A percentile compares a stretch with the other conserved stretches of the same genome.
phyloP scores from a whole-genome alignment of 2,329 filamentous ascomycete species.

The Epichloe sp. region DNA sequence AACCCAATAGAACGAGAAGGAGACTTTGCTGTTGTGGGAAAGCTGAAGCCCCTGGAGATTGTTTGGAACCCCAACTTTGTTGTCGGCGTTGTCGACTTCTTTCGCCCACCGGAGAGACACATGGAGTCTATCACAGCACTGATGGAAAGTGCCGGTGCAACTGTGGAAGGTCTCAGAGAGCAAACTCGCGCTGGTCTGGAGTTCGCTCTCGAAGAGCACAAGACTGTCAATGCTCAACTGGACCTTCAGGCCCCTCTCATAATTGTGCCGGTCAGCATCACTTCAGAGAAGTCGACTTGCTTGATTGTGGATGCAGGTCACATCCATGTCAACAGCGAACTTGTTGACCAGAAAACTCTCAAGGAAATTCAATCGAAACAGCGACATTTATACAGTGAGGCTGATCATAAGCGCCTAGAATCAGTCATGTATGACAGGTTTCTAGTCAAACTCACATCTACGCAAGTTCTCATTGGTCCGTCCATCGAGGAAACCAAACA shows the following conservation, averaged over 20 bases:
- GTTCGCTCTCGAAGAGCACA: conserved; percentile 94
- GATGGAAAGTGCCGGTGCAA: conserved; percentile 90
- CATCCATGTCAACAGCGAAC: conserved; percentile 82
- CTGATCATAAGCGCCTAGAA: conserved; percentile 79
- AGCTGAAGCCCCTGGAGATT: conserved; percentile 89
- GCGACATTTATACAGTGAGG: conserved; percentile 70
- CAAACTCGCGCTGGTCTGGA: conserved; percentile 93
- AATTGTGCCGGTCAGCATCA: conserved; percentile 90
- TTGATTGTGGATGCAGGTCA: conserved; percentile 94
- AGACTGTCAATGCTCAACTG: conserved; percentile 91
- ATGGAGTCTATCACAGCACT: conserved; percentile 97
- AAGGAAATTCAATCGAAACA: conserved; percentile 86
- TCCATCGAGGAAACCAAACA: conserved; percentile 82
- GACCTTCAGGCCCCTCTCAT: conserved; percentile 93
- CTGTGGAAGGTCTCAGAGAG: conserved; percentile 85
- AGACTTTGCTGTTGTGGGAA: conserved; percentile 79
- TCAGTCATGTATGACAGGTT: conserved; percentile 98
- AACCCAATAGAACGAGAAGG: conserved; percentile 89
- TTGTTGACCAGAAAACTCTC: conserved; percentile 88
- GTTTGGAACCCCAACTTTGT: conserved; percentile 95
- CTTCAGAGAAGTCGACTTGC: conserved; percentile 65
- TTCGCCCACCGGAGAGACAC: conserved; percentile 88
- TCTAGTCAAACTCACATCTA: conserved; percentile 80
- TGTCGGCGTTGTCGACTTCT: conserved; percentile 84
- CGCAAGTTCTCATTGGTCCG: conserved; percentile 87